Evolutionary conservation across 1,284 basidiomycete species (phyloP).

Genomic region (Apiotrichum montevideense): DNA sequence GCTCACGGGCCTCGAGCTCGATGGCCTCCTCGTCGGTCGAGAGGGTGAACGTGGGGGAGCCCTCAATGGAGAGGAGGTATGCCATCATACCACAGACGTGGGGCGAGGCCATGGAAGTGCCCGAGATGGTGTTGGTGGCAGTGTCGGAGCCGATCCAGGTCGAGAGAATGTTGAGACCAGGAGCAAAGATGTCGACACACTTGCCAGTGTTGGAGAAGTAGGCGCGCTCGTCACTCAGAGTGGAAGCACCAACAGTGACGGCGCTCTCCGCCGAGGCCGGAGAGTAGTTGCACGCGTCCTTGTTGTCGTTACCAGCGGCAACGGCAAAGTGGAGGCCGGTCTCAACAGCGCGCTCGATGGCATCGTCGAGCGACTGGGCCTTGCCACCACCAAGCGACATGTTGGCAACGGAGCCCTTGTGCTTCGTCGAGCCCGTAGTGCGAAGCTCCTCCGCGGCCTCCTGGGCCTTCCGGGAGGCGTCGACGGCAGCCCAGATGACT

Average conservation of each 20-base stretch:
- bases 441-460: constrained; percentile 61
- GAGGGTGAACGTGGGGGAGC: constrained; percentile 54
- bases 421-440: constrained; percentile 60
- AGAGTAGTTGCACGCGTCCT: constrained; percentile 66
- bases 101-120: constrained; percentile 58
- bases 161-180: constrained; percentile 72
- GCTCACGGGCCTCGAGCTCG: neutral
- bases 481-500: constrained; percentile 70
- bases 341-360: constrained; percentile 79
- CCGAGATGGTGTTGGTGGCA: constrained; percentile 60
- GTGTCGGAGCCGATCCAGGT: constrained; percentile 60
- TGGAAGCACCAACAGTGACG: constrained; percentile 80
- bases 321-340: constrained; percentile 89
- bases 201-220: constrained; percentile 78
- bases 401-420: constrained; percentile 95
- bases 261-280: constrained; percentile 69
- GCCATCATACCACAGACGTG: constrained; percentile 64
- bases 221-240: constrained; percentile 71
- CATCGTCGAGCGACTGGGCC: constrained; percentile 75
- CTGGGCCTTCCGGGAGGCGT: constrained; percentile 54
- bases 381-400: constrained; percentile 97
- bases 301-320: constrained; percentile 72
- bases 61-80: constrained; percentile 76
- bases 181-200: constrained; percentile 78
- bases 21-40: constrained; percentile 20